Conservation (phyloP, 495 filamentous ascomycete species). For the Xylaria flabelliformis region DNA sequence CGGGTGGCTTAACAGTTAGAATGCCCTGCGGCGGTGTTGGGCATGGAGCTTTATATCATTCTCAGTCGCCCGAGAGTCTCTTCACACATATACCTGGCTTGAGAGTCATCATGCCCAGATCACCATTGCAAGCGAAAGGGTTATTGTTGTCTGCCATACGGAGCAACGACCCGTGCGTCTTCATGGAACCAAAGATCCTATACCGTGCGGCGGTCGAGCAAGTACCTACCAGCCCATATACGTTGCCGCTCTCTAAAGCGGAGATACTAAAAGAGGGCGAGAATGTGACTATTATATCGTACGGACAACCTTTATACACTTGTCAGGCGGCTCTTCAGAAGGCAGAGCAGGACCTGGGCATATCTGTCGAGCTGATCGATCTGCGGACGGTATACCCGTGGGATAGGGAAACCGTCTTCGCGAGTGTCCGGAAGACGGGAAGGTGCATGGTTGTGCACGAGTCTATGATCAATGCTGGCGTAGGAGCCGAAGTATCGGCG, state of each 20-base stretch:
- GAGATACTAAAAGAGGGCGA: constrained; percentile 85
- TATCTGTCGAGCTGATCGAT: constrained; percentile 88
- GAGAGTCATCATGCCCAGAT: constrained; percentile 87
- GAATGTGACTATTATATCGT: constrained; percentile 87
- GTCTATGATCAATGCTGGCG: constrained; percentile 91
- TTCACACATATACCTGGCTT: constrained; percentile 94
- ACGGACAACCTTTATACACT: constrained; percentile 90
- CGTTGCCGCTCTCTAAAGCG: constrained; percentile 84
- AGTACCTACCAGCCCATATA: constrained; percentile 83
- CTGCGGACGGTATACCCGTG: constrained; percentile 92
- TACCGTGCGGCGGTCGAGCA: constrained; percentile 96
- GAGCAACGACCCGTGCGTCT: constrained; percentile 88
- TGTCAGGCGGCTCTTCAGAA: constrained; percentile 80
- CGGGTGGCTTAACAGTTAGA: constrained; percentile 82
- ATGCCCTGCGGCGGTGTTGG: constrained; percentile 97
- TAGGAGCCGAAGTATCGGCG: constrained; percentile 92
- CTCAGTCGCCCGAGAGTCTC: constrained; percentile 89
- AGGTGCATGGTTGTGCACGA: constrained; percentile 93
- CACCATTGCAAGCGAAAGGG: constrained; percentile 91
- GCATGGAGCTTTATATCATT: constrained; percentile 95
- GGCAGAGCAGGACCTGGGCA: constrained; percentile 80
- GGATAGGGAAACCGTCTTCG: constrained; percentile 83
- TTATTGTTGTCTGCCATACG: constrained; percentile 82
- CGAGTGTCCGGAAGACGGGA: constrained; percentile 90
- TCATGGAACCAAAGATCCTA: constrained; percentile 96